Percentiles rank a stretch among this genome's conserved stretches.
These are phyloP conservation scores for Amanita rimosa DNA, from an alignment of 768 basidiomycete genomes.

Conservation along the genomic window DNA sequence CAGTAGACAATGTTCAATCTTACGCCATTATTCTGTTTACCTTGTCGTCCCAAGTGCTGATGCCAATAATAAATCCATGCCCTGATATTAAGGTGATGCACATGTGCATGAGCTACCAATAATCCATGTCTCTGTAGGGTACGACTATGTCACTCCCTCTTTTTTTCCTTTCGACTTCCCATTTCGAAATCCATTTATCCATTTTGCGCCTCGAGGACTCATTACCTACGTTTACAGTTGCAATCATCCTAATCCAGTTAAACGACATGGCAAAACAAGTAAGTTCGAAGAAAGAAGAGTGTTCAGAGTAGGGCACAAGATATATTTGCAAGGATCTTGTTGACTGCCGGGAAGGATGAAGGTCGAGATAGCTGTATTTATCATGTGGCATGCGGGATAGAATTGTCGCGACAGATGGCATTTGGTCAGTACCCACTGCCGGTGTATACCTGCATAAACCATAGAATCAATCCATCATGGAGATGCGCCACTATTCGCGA, in stretches of 20 bases:
- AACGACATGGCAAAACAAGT: constrained; percentile 91
- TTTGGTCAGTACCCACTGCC: constrained; percentile 48
- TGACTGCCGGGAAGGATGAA: constrained; percentile 63
- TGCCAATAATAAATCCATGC: constrained; percentile 13
- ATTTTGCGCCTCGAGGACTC: constrained; percentile 72
- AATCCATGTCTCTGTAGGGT: constrained; percentile 32
- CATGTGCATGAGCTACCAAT: constrained; percentile 26
- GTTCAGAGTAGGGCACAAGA: constrained; percentile 89
- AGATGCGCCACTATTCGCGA: constrained; percentile 8
- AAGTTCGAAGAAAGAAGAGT: constrained; percentile 91
- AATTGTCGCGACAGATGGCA: constrained; percentile 56
- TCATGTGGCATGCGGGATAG: constrained; percentile 56
- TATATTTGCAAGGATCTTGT: constrained; percentile 60
- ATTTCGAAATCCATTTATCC: constrained; percentile 79
- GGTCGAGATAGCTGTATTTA: constrained; percentile 57
- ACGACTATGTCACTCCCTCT: constrained; percentile 25
- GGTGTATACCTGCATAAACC: constrained; percentile 45
- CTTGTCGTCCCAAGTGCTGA: constrained; percentile 24
- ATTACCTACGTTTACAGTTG: constrained; percentile 85
- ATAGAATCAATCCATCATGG: background rate
- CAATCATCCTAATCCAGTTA: constrained; percentile 81
- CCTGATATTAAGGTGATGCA: background rate
- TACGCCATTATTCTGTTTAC: constrained; percentile 15
- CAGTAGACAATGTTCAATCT: constrained; percentile 27
- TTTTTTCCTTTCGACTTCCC: constrained; percentile 75